Conservation (phyloP, 2,329 filamentous ascomycete species). For the Diaporthe sp. region DNA sequence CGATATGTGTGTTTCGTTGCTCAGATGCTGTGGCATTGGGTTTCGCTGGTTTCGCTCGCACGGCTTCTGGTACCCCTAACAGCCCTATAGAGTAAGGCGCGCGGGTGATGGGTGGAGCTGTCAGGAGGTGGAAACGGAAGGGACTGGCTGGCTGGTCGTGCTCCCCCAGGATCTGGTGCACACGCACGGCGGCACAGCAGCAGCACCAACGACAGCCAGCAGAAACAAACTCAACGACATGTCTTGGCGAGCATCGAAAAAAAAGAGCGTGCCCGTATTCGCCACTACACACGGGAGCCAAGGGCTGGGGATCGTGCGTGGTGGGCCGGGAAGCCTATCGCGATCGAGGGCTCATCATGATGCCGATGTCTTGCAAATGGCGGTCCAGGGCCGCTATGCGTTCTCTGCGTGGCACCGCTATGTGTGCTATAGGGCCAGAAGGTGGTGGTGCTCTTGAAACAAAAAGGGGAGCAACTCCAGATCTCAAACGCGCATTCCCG, state of each 20-base stretch:
- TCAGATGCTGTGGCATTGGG: background rate
- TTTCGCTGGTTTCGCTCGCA: constrained; percentile 8
- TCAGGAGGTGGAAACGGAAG: constrained; percentile 11
- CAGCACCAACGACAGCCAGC: background rate
- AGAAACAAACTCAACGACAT: constrained; percentile 13
- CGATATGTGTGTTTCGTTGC: constrained; percentile 7
- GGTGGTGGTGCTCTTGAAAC: constrained; percentile 17
- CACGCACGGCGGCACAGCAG: background rate
- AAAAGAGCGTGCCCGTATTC: background rate
- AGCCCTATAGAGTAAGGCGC: background rate
- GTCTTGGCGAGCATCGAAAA: background rate
- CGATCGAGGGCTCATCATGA: background rate
- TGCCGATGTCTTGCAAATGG: background rate
- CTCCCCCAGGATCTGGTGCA: constrained; percentile 21
- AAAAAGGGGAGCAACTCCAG: constrained; percentile 28
- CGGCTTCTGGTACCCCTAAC: background rate
- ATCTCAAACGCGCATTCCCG: constrained; percentile 30
- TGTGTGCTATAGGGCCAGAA: background rate
- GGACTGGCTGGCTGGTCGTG: background rate
- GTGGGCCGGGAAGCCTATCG: constrained; percentile 7
- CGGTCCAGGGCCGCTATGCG: constrained; percentile 1
- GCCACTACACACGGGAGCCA: background rate
- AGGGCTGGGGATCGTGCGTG: background rate
- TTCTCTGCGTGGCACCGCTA: background rate
- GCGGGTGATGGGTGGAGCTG: background rate